Percentiles rank a stretch among this genome's conserved stretches.
Conservation (phyloP, 176 grass and related monocot genomes). For the Zoysia japonica region DNA sequence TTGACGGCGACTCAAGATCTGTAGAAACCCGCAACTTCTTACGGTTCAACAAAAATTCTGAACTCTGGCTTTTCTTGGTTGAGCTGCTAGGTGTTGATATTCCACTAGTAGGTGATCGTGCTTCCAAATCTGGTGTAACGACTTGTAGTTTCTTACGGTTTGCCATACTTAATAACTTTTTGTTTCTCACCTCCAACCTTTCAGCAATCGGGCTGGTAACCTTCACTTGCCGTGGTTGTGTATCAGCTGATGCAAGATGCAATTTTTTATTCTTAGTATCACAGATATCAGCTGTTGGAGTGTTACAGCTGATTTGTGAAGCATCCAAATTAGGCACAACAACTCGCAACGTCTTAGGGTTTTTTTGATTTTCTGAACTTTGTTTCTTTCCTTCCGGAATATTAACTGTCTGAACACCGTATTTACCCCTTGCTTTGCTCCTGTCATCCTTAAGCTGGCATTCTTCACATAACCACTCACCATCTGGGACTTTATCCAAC, state of each 20-base stretch:
- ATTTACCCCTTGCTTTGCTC: conserved; percentile 38
- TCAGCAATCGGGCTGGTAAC: conserved; percentile 38
- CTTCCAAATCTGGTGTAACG: conserved; percentile 38
- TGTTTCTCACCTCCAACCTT: conserved; percentile 44
- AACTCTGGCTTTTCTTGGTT: conserved; percentile 47
- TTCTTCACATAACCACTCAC: conserved; percentile 97
- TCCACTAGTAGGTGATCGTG: conserved; percentile 21
- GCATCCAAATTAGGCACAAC: conserved; percentile 35
- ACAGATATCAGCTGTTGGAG: conserved; percentile 33
- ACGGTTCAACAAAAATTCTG: conserved; percentile 37
- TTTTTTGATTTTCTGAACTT: conserved; percentile 43
- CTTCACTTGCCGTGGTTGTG: conserved; percentile 32
- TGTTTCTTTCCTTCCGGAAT: conserved; percentile 45
- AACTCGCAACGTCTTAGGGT: conserved; percentile 43
- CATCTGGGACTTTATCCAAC: conserved; percentile 84
- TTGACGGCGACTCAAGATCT: conserved; percentile 50
- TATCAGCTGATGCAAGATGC: conserved; percentile 30
- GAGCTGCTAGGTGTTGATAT: conserved; percentile 24
- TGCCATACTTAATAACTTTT: conserved; percentile 35
- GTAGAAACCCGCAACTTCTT: conserved; percentile 58
- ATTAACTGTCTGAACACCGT: conserved; percentile 7
- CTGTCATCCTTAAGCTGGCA: conserved; percentile 67
- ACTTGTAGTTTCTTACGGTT: conserved; percentile 49
- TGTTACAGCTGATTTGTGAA: conserved; percentile 25
- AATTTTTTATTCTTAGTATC: conserved; percentile 40